A percentile compares a stretch with the other conserved stretches of the same genome.
These are phyloP conservation scores for Nigrospora sphaerica DNA, from an alignment of 2,329 filamentous ascomycete species.

Conservation along the genomic window DNA sequence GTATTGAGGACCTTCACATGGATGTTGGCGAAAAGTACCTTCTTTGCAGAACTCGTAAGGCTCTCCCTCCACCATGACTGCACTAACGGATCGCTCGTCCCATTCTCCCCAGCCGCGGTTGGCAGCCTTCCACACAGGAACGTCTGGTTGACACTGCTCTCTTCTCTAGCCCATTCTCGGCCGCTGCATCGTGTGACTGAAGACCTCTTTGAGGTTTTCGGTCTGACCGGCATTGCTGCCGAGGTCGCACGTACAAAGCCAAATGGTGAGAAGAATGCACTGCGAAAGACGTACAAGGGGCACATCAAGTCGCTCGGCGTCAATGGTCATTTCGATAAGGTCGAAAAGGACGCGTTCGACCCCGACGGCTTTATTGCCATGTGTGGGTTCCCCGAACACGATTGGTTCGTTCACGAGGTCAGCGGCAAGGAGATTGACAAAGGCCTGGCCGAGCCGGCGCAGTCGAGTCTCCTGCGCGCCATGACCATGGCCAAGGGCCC, in stretches of 20 bases:
- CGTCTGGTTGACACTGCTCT: conserved; percentile 36
- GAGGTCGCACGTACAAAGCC: conserved; percentile 57
- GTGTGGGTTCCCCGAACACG: conserved; percentile 43
- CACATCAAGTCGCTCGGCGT: conserved; percentile 59
- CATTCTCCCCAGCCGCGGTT: not conserved
- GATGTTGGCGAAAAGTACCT: conserved; percentile 63
- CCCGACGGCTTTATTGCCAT: conserved; percentile 47
- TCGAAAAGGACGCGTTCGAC: conserved; percentile 46
- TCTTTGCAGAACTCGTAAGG: conserved; percentile 61
- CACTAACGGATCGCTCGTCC: not conserved
- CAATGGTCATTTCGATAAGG: conserved; percentile 52
- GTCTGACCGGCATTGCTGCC: conserved; percentile 47
- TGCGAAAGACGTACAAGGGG: conserved; percentile 62
- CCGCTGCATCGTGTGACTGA: conserved; percentile 41
- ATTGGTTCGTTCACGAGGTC: conserved; percentile 48
- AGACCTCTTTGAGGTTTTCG: conserved; percentile 54
- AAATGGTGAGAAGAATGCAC: conserved; percentile 59
- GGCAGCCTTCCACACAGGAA: conserved; percentile 11
- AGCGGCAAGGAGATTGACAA: conserved; percentile 47
- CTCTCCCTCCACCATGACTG: conserved; percentile 33
- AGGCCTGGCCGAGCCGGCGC: conserved; percentile 39
- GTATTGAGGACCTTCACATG: conserved; percentile 58
- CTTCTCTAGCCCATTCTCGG: conserved; percentile 39
- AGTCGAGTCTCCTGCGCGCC: conserved; percentile 39
- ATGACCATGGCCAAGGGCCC: conserved; percentile 50